Conservation (phyloP, 2,329 filamentous ascomycete genomes). For the Hymenoscyphus fraxineus region DNA sequence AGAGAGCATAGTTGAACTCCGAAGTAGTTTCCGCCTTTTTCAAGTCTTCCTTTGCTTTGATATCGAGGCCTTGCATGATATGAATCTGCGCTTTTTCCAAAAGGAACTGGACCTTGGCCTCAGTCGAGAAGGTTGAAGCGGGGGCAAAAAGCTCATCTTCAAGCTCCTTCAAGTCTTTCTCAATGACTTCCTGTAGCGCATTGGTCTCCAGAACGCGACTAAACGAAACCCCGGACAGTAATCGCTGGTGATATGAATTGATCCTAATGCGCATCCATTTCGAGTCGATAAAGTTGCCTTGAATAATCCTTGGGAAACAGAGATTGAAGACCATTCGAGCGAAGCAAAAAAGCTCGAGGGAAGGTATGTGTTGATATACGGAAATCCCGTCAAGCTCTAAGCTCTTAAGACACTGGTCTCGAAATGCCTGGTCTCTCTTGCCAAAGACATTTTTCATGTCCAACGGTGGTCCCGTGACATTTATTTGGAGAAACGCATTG, state of each 20-base stretch:
- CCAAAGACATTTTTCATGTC: slow-evolving; percentile 42
- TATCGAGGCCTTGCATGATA: slow-evolving; percentile 78
- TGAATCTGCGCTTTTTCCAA: slow-evolving; percentile 80
- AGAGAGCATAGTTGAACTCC: slow-evolving; percentile 77
- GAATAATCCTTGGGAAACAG: slow-evolving; percentile 31
- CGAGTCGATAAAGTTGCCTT: slow-evolving; percentile 27
- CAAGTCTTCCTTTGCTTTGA: slow-evolving; percentile 68
- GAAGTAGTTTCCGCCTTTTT: slow-evolving; percentile 62
- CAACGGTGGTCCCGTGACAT: slow-evolving; percentile 83
- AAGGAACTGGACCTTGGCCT: slow-evolving; percentile 65
- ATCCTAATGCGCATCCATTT: slow-evolving; percentile 58
- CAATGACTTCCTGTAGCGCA: slow-evolving; percentile 56
- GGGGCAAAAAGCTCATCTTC: slow-evolving; percentile 41
- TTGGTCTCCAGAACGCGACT: slow-evolving; percentile 51
- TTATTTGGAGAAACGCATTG: slow-evolving; percentile 78
- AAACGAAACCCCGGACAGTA: slow-evolving; percentile 43
- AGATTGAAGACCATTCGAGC: slow-evolving; percentile 51
- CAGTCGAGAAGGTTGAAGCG: slow-evolving; percentile 38
- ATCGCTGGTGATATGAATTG: slow-evolving; percentile 67
- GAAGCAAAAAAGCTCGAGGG: slow-evolving; percentile 78
- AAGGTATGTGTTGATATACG: slow-evolving; percentile 78
- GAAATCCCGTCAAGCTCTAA: slow-evolving; percentile 81
- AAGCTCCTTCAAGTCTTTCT: slow-evolving; percentile 51
- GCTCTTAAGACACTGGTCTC: slow-evolving; percentile 59
- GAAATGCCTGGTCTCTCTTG: slow-evolving; percentile 27